Evolutionary conservation across 2,329 filamentous ascomycete species (phyloP).

Genomic region (Penicillium sclerotiorum): DNA sequence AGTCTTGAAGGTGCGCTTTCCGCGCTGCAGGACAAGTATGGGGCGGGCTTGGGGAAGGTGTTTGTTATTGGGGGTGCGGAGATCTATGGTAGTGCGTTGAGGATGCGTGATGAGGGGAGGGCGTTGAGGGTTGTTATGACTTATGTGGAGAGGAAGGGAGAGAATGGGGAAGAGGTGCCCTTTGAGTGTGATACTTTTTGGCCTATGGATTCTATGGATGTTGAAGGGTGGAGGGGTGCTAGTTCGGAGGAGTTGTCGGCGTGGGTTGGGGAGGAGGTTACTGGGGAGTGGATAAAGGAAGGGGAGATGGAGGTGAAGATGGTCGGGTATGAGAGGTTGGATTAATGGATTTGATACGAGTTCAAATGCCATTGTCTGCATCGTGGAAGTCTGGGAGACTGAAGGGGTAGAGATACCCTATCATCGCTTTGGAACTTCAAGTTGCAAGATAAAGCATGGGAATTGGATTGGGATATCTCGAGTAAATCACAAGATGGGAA

Average conservation of each 20-base stretch:
- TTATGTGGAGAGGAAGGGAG: conserved; percentile 35
- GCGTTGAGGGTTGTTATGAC: conserved; percentile 45
- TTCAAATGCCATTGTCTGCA: too few relatives aligned
- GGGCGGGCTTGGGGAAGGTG: conserved; percentile 55
- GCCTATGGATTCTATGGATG: conserved; percentile 40
- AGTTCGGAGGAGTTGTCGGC: conserved; percentile 37
- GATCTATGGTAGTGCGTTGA: conserved; percentile 75
- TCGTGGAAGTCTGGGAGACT: too few relatives aligned
- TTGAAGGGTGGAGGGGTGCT: conserved; percentile 36
- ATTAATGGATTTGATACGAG: neutral
- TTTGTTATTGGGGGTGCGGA: conserved; percentile 91
- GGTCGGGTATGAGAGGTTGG: conserved; percentile 43
- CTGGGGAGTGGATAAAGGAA: conserved; percentile 49
- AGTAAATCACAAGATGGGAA: too few relatives aligned
- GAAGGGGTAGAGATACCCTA: too few relatives aligned
- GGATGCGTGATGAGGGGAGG: conserved; percentile 9
- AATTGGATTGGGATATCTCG: too few relatives aligned
- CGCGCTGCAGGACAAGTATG: conserved; percentile 34
- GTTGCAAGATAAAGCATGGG: too few relatives aligned
- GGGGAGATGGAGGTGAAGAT: conserved; percentile 55
- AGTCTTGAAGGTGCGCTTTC: conserved; percentile 63
- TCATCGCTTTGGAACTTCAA: too few relatives aligned
- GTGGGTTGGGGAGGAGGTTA: conserved; percentile 48
- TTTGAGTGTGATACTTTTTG: conserved; percentile 55
- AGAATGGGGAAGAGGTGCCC: conserved; percentile 25